Evolutionary conservation across 176 grass and related monocot species (phyloP), one percentile per base, ranked within the genome.

Genomic region (Triticum turgidum): DNA sequence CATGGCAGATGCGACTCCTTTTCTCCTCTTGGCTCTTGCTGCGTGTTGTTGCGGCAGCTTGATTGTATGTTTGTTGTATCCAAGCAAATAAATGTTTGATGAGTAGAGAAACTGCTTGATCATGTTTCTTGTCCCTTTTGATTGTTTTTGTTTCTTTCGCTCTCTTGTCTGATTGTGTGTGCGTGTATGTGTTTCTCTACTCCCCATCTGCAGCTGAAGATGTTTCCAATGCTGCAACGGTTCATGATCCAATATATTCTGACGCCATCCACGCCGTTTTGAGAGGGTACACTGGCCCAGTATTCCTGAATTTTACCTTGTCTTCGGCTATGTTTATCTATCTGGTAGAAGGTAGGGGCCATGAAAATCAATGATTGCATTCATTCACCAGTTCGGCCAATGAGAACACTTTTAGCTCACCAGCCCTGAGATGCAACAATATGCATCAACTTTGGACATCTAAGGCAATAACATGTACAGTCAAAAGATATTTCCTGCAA

Each of bases 231-330:
- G 49, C 49, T 51, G 13, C 13, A 51, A 51, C 47, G 47, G 47
- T 51, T 51, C 13, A 52, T 17, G 49, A 52, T 52, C 49, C 49
- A 17, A 52, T 14, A 52, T 52, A 52, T 14, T 52, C 49, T 17
- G 49, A 17, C 14, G 49, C 49, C 13, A 1, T 51, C 49, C 49
- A 17, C 49, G 49, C 49, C 14, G 49, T 52, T 52, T 47, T 47
- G 62, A 98, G 84, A 1, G 96, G 93, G 72, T 98, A 90, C 25
- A 96, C 96, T 14, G 93, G 93, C 4, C 96, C 96, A 0, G 96
- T 98, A 17, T 98, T 98, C 22, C 96, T 82, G 86, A 96, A 98
- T 18, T 98, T 98, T 11, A 98, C 97, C 86, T 98, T 98, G 42
- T 98, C 97, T 87, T 98, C 90, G 0, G 92, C 94, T 76, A 45